Evolutionary conservation across 441 rosid species (phyloP), one percentile per base, ranked within the genome.

Genomic region (Cnidoscolus chayamansa): DNA sequence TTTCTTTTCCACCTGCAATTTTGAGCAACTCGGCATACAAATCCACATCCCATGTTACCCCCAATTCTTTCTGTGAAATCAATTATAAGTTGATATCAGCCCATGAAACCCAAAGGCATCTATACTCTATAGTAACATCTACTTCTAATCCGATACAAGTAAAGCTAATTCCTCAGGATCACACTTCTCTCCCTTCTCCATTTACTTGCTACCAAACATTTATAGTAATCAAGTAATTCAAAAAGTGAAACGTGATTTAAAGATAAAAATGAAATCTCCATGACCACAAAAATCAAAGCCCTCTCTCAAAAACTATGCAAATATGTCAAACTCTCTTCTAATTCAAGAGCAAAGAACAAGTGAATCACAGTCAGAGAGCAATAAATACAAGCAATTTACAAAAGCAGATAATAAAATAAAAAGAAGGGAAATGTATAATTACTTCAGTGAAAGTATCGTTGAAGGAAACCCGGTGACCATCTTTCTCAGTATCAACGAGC

Each of bases 1-100:
- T 89, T 81, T 94, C 97, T 81, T 94, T 94, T 16, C 97, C 97
- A 65, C 98, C 98, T 7, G 96, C 97, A 72, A 94, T 92, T 85
- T 94, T 94, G 76, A 94, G 90, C 75, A 94, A 81, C 68, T 92
- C 92, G 0, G 97, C 98, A 67, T 92, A 94, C 76, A 94, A 85
- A 65, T 94, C 94, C 64, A 94, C 96, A 81, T 86, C 96, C 97
- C 97, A 94, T 7, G 90, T 85, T 70, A 90, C 94, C 45, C 87
- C 92, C 83, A 92, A 65, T 72, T 83, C 97, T 89, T 77, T 89
- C 97, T 90, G 86, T 54, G 10, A 58, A 73, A 69, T 48, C 60
- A 67, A 53, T 40, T 16, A 25, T 40, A 32, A 64, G 2, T 20
- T 40, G 43, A 56, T 19, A 70, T 31, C 56, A 68, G 37, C 12